phyloP scores from a whole-genome alignment of 1,284 basidiomycete genomes.

The Termitomyces sp. region DNA sequence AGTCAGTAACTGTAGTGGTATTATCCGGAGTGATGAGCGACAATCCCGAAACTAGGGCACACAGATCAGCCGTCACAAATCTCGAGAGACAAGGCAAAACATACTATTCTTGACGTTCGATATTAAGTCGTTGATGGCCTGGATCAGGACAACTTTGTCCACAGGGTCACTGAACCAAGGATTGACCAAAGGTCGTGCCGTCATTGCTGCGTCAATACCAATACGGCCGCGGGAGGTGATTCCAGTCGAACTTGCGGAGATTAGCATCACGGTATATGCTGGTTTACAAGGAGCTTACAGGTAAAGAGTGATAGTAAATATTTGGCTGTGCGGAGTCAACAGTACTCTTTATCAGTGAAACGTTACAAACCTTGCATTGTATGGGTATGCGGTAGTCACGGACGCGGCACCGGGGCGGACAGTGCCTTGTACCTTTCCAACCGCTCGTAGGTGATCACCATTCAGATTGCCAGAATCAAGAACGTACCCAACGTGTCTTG shows the following conservation, averaged over 20 bases:
- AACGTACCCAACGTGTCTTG: conserved; percentile 40
- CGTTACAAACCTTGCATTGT: conserved; percentile 32
- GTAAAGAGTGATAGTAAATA: conserved; percentile 62
- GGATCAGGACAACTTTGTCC: conserved; percentile 47
- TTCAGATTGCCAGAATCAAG: not conserved
- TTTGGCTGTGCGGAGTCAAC: conserved; percentile 37
- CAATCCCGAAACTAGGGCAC: conserved; percentile 37
- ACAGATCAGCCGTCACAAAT: not conserved
- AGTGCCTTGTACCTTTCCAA: conserved; percentile 52
- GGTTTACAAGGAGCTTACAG: conserved; percentile 52
- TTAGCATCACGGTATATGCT: conserved; percentile 24
- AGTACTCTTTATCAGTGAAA: not conserved
- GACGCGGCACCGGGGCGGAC: conserved; percentile 59
- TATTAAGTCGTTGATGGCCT: conserved; percentile 45
- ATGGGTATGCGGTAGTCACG: conserved; percentile 43
- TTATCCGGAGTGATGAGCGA: conserved; percentile 57
- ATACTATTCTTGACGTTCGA: conserved; percentile 35
- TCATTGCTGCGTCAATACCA: conserved; percentile 50
- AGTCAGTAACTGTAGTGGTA: conserved; percentile 44
- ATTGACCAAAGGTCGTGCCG: conserved; percentile 41
- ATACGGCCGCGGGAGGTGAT: conserved; percentile 59
- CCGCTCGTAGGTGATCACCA: conserved; percentile 5
- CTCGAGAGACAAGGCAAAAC: conserved; percentile 5
- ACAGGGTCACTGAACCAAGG: conserved; percentile 57
- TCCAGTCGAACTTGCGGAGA: conserved; percentile 39